Conservation (phyloP, 2,329 filamentous ascomycete species). For the Aspergillus felis region DNA sequence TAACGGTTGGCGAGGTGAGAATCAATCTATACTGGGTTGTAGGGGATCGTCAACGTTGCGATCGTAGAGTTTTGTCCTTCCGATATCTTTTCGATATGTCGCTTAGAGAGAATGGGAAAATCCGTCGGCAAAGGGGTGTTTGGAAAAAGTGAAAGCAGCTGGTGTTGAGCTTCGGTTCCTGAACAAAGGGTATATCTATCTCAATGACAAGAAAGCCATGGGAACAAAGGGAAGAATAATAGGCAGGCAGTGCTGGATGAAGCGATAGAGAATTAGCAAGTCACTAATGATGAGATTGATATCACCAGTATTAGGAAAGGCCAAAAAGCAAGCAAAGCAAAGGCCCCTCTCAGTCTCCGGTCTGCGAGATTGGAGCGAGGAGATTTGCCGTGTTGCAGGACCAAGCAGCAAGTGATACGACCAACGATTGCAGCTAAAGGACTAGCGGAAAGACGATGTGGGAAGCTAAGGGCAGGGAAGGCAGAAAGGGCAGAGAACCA, state of each 20-base stretch:
- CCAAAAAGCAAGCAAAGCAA: slow-evolving; percentile 4
- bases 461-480: slow-evolving; percentile 16
- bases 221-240: slow-evolving; percentile 12
- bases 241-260: slow-evolving; percentile 8
- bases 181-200: background rate
- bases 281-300: slow-evolving; percentile 12
- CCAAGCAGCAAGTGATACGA: slow-evolving; percentile 14
- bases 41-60: slow-evolving; percentile 4
- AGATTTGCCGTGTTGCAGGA: slow-evolving; percentile 20
- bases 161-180: background rate
- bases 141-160: background rate
- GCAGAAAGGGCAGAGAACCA: slow-evolving; percentile 14
- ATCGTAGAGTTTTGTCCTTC: background rate
- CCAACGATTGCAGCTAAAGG: slow-evolving; percentile 13
- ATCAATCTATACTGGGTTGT: slow-evolving; percentile 1
- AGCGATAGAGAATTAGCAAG: slow-evolving; percentile 10
- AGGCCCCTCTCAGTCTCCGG: slow-evolving; percentile 14
- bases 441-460: slow-evolving; percentile 11
- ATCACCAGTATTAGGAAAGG: slow-evolving; percentile 9
- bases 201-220: background rate
- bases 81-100: background rate
- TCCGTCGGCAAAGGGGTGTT: background rate
- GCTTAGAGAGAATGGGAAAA: background rate
- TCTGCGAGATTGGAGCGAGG: slow-evolving; percentile 13
- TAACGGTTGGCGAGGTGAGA: slow-evolving; percentile 4